phyloP scores from a whole-genome alignment of 129 eudicot species.

The Flaveria trinervia region DNA sequence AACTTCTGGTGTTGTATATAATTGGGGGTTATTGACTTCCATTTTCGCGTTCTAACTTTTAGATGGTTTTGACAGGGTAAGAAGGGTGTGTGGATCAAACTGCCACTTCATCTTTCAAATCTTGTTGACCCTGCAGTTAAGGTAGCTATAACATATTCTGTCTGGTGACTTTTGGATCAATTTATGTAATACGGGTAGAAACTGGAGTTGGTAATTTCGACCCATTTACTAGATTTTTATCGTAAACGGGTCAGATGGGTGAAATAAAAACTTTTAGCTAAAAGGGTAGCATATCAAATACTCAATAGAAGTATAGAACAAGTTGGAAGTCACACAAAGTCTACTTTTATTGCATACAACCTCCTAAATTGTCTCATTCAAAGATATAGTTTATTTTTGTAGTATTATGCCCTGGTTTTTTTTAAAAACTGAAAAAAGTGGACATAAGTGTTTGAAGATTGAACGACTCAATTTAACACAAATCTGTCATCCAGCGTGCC shows the following conservation, averaged over 20 bases:
- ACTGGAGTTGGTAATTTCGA: neutral
- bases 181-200: slow-evolving; percentile 1
- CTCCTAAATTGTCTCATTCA: neutral
- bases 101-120: slow-evolving; percentile 60
- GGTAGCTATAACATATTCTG: slow-evolving; percentile 39
- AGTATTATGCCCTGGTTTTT: neutral
- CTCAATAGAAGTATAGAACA: neutral
- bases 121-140: slow-evolving; percentile 73
- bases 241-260: neutral
- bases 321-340: neutral
- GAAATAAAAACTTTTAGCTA: slow-evolving; percentile 5
- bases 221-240: neutral
- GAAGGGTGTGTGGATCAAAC: slow-evolving; percentile 83
- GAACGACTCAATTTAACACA: neutral
- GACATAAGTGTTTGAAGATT: neutral
- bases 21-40: slow-evolving; percentile 7
- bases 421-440: neutral
- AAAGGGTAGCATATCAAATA: neutral
- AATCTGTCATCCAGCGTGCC: neutral
- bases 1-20: neutral
- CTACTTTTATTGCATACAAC: neutral
- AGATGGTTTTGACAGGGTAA: slow-evolving; percentile 57
- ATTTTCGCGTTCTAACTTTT: slow-evolving; percentile 4
- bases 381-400: neutral
- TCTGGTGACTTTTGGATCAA: slow-evolving; percentile 4